These are phyloP conservation scores for Gyromitra esculenta DNA, from an alignment of 2,329 filamentous ascomycete genomes.

Conservation along the genomic window DNA sequence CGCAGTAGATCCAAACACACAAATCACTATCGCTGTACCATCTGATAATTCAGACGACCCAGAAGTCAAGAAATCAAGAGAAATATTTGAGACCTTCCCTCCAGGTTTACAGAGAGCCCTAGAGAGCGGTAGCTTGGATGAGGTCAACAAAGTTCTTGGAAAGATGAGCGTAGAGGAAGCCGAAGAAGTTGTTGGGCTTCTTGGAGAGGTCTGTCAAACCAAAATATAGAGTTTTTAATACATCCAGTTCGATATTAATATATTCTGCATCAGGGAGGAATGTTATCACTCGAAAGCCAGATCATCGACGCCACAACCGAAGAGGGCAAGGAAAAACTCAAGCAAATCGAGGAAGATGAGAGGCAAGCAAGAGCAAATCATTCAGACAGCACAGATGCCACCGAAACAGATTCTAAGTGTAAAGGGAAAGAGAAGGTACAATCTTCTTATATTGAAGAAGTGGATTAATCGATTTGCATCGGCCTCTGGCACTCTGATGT, in stretches of 20 bases:
- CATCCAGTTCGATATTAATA: neutral
- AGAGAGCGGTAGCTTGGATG: conserved; percentile 86
- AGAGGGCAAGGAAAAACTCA: conserved; percentile 79
- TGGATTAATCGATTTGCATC: conserved; percentile 27
- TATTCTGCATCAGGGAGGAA: conserved; percentile 70
- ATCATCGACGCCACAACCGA: conserved; percentile 96
- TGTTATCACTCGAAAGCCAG: conserved; percentile 88
- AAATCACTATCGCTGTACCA: conserved; percentile 88
- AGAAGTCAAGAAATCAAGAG: conserved; percentile 70
- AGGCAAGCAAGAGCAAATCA: conserved; percentile 57
- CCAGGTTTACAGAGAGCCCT: conserved; percentile 83
- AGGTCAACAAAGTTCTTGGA: conserved; percentile 86
- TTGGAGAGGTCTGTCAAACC: conserved; percentile 70
- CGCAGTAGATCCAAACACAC: conserved; percentile 90
- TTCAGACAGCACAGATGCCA: conserved; percentile 32
- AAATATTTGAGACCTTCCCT: conserved; percentile 84
- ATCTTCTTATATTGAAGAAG: conserved; percentile 38
- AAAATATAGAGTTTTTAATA: neutral
- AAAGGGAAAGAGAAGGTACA: conserved; percentile 42
- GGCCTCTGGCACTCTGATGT: neutral
- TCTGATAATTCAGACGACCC: conserved; percentile 73
- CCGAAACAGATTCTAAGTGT: conserved; percentile 37
- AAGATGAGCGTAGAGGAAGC: conserved; percentile 90
- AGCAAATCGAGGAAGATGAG: conserved; percentile 74
- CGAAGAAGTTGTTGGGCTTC: conserved; percentile 81